Evolutionary conservation across 2,329 filamentous ascomycete genomes (phyloP).

Genomic region (Fusarium albidum): DNA sequence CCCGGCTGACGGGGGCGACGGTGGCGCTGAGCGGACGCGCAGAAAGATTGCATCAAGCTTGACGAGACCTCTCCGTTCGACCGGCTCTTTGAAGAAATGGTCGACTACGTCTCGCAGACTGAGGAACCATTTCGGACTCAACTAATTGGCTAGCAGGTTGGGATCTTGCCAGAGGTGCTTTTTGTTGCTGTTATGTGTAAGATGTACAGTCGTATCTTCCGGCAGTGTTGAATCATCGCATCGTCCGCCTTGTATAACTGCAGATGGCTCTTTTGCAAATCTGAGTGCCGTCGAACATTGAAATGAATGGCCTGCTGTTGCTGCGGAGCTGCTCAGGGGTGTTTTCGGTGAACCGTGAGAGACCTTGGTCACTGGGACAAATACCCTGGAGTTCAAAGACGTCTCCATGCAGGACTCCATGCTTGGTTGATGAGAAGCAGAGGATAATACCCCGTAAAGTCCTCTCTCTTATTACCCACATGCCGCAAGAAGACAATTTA

Average conservation of each 20-base stretch:
- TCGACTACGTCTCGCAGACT: conserved; percentile 10
- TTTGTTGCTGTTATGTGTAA: conserved; percentile 37
- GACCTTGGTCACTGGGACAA: too few relatives aligned
- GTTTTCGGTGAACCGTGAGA: too few relatives aligned
- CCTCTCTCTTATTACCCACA: too few relatives aligned
- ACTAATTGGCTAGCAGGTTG: conserved; percentile 28
- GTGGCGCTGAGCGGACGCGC: background rate
- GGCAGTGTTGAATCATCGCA: conserved; percentile 36
- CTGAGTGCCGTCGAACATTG: background rate
- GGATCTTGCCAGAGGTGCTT: conserved; percentile 28
- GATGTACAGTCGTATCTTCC: conserved; percentile 38
- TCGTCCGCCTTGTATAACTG: conserved; percentile 14
- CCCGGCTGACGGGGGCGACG: background rate
- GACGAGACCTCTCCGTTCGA: conserved; percentile 10
- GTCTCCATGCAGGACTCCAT: too few relatives aligned
- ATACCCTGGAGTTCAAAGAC: too few relatives aligned
- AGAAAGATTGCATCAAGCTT: conserved; percentile 5
- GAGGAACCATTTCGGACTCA: conserved; percentile 5
- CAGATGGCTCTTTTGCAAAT: background rate
- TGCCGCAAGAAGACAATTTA: background rate
- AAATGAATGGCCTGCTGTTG: background rate
- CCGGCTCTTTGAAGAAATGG: conserved; percentile 16
- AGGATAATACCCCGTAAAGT: background rate
- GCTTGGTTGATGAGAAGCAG: background rate
- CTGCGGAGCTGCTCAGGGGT: background rate